A percentile compares a stretch with the other conserved stretches of the same genome.
Evolutionary conservation across 2,329 filamentous ascomycete species (phyloP).

Genomic region (Trichoderma breve): DNA sequence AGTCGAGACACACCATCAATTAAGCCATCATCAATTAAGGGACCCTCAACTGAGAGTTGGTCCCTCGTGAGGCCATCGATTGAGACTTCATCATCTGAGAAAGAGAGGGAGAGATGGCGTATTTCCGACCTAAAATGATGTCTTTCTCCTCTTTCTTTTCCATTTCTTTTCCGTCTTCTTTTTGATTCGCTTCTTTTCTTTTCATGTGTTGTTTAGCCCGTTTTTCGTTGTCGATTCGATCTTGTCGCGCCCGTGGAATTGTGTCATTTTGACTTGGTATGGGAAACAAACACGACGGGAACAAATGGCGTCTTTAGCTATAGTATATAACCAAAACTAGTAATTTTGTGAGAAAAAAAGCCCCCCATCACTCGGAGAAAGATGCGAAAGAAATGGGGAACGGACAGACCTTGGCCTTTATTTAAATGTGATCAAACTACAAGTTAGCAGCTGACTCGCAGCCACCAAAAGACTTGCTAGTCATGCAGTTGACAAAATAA

Average conservation of each 20-base stretch:
- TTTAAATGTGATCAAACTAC: neutral
- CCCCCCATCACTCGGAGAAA: neutral
- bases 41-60: neutral
- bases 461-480: neutral
- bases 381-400: neutral
- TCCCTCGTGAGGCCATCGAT: neutral
- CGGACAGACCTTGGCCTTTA: neutral
- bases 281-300: neutral
- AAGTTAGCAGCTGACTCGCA: no score
- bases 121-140: conserved; percentile 5
- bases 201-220: neutral
- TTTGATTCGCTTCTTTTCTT: neutral
- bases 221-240: neutral
- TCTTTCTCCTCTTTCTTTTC: neutral
- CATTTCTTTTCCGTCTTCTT: neutral
- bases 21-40: neutral
- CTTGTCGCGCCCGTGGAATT: neutral
- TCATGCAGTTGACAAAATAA: neutral
- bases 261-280: neutral
- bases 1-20: neutral
- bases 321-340: conserved; percentile 10
- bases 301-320: conserved; percentile 7
- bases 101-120: neutral
- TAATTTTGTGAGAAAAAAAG: neutral
- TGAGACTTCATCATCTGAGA: no score